A percentile compares a stretch with the other conserved stretches of the same genome.
Evolutionary conservation across 495 filamentous ascomycete genomes (phyloP).

Genomic region (Penicillium cataractarum): DNA sequence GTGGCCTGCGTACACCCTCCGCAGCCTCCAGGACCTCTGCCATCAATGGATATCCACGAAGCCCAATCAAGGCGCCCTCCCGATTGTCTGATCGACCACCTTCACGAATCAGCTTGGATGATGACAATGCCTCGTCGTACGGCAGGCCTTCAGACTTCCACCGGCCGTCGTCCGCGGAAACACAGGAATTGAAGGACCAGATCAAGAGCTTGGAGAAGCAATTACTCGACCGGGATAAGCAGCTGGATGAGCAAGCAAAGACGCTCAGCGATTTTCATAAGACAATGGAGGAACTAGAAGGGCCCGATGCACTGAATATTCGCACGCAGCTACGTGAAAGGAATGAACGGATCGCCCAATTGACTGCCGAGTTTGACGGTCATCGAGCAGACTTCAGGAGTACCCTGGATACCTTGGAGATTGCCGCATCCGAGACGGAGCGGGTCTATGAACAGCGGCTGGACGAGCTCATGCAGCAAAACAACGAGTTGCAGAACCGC

Average conservation of each 20-base stretch:
- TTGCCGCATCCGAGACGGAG: constrained; percentile 95
- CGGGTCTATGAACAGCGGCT: constrained; percentile 94
- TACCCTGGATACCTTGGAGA: constrained; percentile 94
- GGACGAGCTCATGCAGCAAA: constrained; percentile 84
- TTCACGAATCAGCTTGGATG: constrained; percentile 46
- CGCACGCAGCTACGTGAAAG: constrained; percentile 86
- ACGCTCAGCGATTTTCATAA: constrained; percentile 67
- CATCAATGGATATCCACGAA: constrained; percentile 41
- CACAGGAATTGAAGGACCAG: constrained; percentile 61
- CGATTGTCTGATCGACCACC: constrained; percentile 48
- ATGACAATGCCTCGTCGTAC: constrained; percentile 37
- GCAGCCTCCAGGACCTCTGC: constrained; percentile 32
- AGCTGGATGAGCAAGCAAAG: constrained; percentile 82
- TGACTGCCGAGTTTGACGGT: constrained; percentile 92
- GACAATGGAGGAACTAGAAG: constrained; percentile 65
- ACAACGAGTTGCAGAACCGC: constrained; percentile 77
- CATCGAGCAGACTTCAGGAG: constrained; percentile 95
- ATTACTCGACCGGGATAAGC: constrained; percentile 81
- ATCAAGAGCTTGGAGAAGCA: constrained; percentile 64
- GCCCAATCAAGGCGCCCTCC: constrained; percentile 48
- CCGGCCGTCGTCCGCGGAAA: constrained; percentile 50
- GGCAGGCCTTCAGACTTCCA: constrained; percentile 49
- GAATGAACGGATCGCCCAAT: constrained; percentile 90
- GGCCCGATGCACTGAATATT: constrained; percentile 75
- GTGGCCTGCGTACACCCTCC: constrained; percentile 53